Base-by-base conservation (phyloP, 2,329 filamentous ascomycete genomes). In the Herpotrichia juniperi region DNA sequence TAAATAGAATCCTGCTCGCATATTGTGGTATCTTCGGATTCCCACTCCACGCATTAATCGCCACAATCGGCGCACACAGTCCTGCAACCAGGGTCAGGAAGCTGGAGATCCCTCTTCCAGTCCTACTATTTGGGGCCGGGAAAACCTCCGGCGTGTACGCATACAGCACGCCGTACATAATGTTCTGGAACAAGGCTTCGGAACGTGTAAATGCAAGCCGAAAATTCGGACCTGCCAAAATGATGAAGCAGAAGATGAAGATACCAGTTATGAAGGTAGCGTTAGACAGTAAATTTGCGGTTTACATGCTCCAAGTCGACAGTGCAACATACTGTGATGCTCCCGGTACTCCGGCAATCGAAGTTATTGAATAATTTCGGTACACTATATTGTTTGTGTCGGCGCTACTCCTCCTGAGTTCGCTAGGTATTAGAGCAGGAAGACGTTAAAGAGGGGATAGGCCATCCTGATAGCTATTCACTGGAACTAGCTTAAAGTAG, bases 381-480 rank as follows among this genome's bases (percentile, higher is more conserved):
- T 94, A 96, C 0, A 85, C 78, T 28, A 75, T 71, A 42, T 56
- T 56, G 3, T 58, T 63, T 14, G 66, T 57, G 64, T 67, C 1
- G 53, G 48, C 1, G 64, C 56, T 1, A 46, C 62, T 14, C 61
- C 59, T 10, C 77, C 77, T 22, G 84, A 81, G 50, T 85, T 82
- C 21, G 86, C 83, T 53, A 96, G 84, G 67, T 94, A 94, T 61
- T 94, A 89, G 0, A 91, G 91, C n/a, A 96, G 81, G 75, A 96
- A 96, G 46, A 89, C 88, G 72, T 94, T 94, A 82, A 93, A 96
- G 1, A 96, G 83, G 1, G 90, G 91, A 66, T 93, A 96, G 2
- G 87, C 90, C 85, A 96, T 89, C 53, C 91, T 91, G 59, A 96
- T 93, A 12, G 85, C 87, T 0, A 87, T 81, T 91, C 91, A 96